Evolutionary conservation across 768 basidiomycete genomes (phyloP), one percentile per base, ranked within the genome.

Genomic region (Porpolomopsis calyptriformis): DNA sequence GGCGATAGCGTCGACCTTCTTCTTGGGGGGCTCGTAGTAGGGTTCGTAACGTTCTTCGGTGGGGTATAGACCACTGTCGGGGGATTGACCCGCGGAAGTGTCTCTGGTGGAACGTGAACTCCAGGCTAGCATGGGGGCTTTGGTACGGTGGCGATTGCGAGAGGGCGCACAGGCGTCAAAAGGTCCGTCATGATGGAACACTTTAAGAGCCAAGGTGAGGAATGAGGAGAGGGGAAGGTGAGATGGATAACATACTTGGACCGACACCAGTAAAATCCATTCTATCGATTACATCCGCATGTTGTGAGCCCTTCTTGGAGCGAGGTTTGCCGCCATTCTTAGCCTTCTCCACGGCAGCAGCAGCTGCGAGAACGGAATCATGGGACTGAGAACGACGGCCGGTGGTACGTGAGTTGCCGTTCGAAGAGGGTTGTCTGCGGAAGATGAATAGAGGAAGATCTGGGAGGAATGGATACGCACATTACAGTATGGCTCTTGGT

Each of bases 91-190:
- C 4, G 59, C 58, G 33, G 57, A 42, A 43, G 69, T 59, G 4
- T 67, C 63, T 29, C 73, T 72, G 22, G 62, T 70, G 23, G 60
- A 64, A 9, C 59, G 54, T 25, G 53, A 53, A 49, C 63, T 70
- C 86, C 85, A 92, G 22, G 88, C 85, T 52, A 80, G 70, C 78
- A 92, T 82, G 39, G 88, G 88, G 8, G 89, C 88, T 58, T 78
- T 81, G 57, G 72, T 77, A 53, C 74, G 79, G 54, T 85, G 78
- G 38, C 78, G 77, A 66, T 92, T 92, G 57, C 89, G 83, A 39
- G 88, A 90, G 1, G 88, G 88, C 2, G 88, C 88, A 58, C 87
- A 90, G 23, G 88, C 89, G 58, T 92, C 88, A 60, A 91, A 92
- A 10, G 88, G 89, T 24, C 88, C 88, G 56, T 91, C 89, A 57